phyloP scores from a whole-genome alignment of 257 asterid species.

The Vinca minor region DNA sequence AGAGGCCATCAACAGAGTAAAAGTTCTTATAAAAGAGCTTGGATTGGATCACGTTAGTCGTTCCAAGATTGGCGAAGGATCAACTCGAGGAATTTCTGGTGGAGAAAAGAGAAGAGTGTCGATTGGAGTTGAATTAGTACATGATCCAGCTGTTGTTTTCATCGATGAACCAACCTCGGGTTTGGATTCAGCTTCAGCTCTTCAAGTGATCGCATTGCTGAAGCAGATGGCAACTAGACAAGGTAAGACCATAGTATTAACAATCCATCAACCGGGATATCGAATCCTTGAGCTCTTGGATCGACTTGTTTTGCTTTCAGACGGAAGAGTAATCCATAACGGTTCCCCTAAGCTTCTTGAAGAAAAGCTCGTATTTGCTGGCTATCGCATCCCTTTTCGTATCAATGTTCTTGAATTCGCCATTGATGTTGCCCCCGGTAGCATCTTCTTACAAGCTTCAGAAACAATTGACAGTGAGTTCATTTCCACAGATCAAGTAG shows the following conservation, averaged over 20 bases:
- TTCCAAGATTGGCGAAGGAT: conserved; percentile 52
- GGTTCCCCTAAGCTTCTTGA: conserved; percentile 51
- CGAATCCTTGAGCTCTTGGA: conserved; percentile 63
- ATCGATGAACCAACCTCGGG: conserved; percentile 89
- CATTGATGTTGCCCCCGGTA: conserved; percentile 43
- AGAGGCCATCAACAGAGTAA: conserved; percentile 31
- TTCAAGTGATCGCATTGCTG: conserved; percentile 46
- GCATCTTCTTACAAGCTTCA: conserved; percentile 16
- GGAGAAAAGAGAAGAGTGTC: conserved; percentile 84
- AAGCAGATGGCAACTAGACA: conserved; percentile 40
- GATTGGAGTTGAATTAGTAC: conserved; percentile 74
- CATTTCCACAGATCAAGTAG: conserved; percentile 2
- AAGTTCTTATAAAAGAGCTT: conserved; percentile 49
- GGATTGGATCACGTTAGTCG: conserved; percentile 53
- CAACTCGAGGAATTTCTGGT: conserved; percentile 61
- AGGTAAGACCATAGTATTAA: conserved; percentile 49
- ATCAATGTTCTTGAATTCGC: conserved; percentile 76
- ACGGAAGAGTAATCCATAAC: conserved; percentile 50
- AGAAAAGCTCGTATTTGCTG: conserved; percentile 29
- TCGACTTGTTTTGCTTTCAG: conserved; percentile 53
- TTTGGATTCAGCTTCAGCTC: conserved; percentile 75
- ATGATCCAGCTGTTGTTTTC: conserved; percentile 56
- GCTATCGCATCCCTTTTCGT: conserved; percentile 47
- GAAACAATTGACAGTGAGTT: conserved; percentile 16
- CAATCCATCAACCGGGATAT: conserved; percentile 90